phyloP scores from a whole-genome alignment of 1,284 basidiomycete genomes.

The Polyporus tsugae region DNA sequence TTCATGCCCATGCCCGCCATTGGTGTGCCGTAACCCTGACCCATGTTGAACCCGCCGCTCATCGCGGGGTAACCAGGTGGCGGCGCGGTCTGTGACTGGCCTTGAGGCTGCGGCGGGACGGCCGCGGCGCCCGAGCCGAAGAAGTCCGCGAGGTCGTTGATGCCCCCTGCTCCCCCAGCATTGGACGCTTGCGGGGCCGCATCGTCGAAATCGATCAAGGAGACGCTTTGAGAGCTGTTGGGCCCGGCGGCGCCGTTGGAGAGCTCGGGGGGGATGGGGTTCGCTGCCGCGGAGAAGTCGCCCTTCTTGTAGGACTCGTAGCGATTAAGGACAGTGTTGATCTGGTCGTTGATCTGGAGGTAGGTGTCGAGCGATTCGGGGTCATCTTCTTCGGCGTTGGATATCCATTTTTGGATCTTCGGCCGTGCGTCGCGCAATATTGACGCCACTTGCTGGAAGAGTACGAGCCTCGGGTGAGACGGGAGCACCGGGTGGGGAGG shows the following conservation, averaged over 20 bases:
- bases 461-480: conserved; percentile 10
- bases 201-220: conserved; percentile 82
- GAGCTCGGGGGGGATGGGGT: conserved; percentile 71
- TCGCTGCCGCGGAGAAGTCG: conserved; percentile 74
- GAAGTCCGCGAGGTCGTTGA: conserved; percentile 68
- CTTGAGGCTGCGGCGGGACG: conserved; percentile 9
- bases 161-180: conserved; percentile 24
- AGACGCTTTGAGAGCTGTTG: conserved; percentile 45
- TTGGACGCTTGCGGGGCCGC: conserved; percentile 37
- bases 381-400: conserved; percentile 88
- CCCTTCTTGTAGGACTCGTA: conserved; percentile 94
- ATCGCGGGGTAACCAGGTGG: conserved; percentile 6
- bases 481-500: not conserved
- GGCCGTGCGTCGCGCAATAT: conserved; percentile 89
- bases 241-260: conserved; percentile 37
- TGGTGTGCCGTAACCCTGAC: conserved; percentile 2
- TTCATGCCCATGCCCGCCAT: conserved; percentile 22
- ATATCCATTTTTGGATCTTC: conserved; percentile 98
- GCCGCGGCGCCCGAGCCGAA: conserved; percentile 32
- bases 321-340: conserved; percentile 90
- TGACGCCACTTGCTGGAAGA: conserved; percentile 83
- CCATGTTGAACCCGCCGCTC: conserved; percentile 20
- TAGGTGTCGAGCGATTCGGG: conserved; percentile 92
- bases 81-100: conserved; percentile 19
- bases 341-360: conserved; percentile 96